Evolutionary conservation across 805 yeast genomes (phyloP).

Genomic region (Ascoidea rubescens): DNA sequence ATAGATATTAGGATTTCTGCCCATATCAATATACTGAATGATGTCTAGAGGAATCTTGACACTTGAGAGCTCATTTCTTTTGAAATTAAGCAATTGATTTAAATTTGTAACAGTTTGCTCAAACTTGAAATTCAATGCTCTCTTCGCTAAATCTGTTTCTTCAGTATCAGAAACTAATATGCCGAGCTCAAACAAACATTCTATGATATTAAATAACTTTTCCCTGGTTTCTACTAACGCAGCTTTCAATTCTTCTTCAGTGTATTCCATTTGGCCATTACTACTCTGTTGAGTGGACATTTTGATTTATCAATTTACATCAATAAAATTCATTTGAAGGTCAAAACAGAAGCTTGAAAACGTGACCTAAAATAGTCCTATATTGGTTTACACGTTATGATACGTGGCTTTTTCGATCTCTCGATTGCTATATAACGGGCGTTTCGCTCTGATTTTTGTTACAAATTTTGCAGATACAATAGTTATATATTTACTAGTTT

Average conservation of each 20-base stretch:
- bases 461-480: too few species aligned
- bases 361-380: too few species aligned
- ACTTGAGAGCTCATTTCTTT: constrained; percentile 21
- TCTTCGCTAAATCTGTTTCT: constrained; percentile 71
- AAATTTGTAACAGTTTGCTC: constrained; percentile 29
- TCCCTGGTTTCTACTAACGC: constrained; percentile 17
- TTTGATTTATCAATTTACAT: neutral
- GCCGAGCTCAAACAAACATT: constrained; percentile 79
- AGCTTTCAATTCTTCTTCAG: constrained; percentile 14
- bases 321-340: neutral
- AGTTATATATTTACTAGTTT: too few species aligned
- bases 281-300: neutral
- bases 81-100: constrained; percentile 18
- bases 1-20: constrained; percentile 93
- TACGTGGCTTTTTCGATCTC: too few species aligned
- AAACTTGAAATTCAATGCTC: constrained; percentile 28
- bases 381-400: too few species aligned
- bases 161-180: constrained; percentile 88
- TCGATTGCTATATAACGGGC: too few species aligned
- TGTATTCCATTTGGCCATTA: neutral
- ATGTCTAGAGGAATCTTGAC: constrained; percentile 68
- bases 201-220: constrained; percentile 42
- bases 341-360: too few species aligned
- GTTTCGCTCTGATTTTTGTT: too few species aligned
- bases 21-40: constrained; percentile 86